phyloP scores from a whole-genome alignment of 495 filamentous ascomycete genomes.

The Darksidea phi region DNA sequence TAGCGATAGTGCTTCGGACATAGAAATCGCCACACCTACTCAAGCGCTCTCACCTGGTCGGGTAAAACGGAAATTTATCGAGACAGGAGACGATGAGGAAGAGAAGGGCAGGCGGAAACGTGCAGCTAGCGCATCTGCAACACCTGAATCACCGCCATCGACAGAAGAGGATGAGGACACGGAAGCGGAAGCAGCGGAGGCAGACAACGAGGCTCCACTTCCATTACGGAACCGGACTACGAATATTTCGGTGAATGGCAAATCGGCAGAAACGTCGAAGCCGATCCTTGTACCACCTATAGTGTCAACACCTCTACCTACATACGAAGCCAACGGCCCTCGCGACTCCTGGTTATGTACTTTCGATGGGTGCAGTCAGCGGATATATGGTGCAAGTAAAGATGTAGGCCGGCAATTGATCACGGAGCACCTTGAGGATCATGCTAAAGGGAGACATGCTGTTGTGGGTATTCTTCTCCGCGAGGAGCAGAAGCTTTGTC shows the following conservation, averaged over 20 bases:
- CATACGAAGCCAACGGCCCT: conserved; percentile 51
- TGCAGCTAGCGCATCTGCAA: conserved; percentile 17
- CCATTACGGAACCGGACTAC: conserved; percentile 40
- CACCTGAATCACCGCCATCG: conserved; percentile 14
- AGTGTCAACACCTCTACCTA: conserved; percentile 48
- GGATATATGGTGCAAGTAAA: conserved; percentile 59
- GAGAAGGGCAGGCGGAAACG: conserved; percentile 15
- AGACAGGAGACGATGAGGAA: not conserved
- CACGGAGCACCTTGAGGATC: conserved; percentile 61
- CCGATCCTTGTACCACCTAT: conserved; percentile 35
- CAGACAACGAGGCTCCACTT: conserved; percentile 35
- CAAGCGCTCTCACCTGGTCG: conserved; percentile 48
- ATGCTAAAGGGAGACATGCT: conserved; percentile 60
- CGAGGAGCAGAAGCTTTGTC: conserved; percentile 48
- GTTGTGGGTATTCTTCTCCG: conserved; percentile 59
- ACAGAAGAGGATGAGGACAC: conserved; percentile 29
- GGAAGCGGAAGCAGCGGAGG: not conserved
- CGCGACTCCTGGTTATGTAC: conserved; percentile 70
- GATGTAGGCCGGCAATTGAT: conserved; percentile 60
- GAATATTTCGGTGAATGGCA: conserved; percentile 33
- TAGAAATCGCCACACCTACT: conserved; percentile 35
- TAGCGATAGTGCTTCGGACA: conserved; percentile 6
- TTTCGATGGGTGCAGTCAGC: conserved; percentile 63
- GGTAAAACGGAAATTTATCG: conserved; percentile 37
- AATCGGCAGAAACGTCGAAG: conserved; percentile 35